These are phyloP conservation scores for Tylopilus sp. DNA, from an alignment of 768 basidiomycete species.

Conservation along the genomic window DNA sequence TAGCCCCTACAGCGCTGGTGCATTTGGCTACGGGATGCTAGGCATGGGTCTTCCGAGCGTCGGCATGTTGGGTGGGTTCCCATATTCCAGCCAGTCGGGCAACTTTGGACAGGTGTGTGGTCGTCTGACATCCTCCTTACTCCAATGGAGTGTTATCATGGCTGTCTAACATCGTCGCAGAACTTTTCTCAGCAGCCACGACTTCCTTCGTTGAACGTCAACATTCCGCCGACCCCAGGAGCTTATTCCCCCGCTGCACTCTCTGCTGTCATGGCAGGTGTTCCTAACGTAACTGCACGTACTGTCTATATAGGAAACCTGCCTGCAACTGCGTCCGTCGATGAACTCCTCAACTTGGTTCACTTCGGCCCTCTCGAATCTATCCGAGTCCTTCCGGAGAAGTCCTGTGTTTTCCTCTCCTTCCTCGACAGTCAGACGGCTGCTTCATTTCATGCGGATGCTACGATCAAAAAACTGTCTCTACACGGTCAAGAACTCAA, in stretches of 20 bases:
- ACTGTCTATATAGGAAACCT: constrained; percentile 98
- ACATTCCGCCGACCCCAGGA: constrained; percentile 67
- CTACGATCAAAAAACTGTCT: constrained; percentile 88
- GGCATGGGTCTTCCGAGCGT: constrained; percentile 78
- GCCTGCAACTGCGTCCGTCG: constrained; percentile 92
- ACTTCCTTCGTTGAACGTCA: constrained; percentile 60
- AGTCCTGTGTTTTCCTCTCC: constrained; percentile 96
- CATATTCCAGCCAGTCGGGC: constrained; percentile 67
- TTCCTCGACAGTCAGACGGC: constrained; percentile 94
- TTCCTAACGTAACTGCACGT: constrained; percentile 63
- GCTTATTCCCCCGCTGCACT: constrained; percentile 79
- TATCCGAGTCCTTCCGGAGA: constrained; percentile 92
- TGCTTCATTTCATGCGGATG: constrained; percentile 96
- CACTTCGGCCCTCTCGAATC: constrained; percentile 96
- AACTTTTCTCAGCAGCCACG: constrained; percentile 47
- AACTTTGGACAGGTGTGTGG: constrained; percentile 59
- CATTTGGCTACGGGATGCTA: constrained; percentile 68
- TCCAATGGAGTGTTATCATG: not conserved
- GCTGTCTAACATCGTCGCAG: constrained; percentile 24
- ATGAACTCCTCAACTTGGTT: constrained; percentile 96
- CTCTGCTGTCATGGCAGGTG: constrained; percentile 63
- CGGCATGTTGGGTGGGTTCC: constrained; percentile 68
- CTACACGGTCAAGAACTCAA: constrained; percentile 96
- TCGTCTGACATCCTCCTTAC: not conserved
- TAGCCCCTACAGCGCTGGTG: constrained; percentile 50